Percentiles rank a stretch among this genome's conserved stretches.
Conservation (phyloP, 2,329 filamentous ascomycete genomes). For the Nemania sp. region DNA sequence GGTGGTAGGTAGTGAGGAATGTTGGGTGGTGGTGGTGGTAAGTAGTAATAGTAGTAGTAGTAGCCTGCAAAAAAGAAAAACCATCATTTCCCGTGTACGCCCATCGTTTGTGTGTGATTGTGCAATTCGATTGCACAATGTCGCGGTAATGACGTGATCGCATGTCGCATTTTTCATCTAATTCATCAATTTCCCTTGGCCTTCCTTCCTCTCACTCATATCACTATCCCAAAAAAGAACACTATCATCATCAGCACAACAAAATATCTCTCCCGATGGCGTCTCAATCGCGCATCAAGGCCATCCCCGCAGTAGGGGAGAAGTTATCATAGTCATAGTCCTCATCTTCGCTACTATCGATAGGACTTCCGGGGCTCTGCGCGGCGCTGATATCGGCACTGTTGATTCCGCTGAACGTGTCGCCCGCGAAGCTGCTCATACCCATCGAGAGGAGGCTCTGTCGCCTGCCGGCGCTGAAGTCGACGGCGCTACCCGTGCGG, state of each 20-base stretch:
- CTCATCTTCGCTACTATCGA: conserved; percentile 66
- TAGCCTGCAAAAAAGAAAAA: conserved; percentile 15
- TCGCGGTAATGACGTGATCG: conserved; percentile 50
- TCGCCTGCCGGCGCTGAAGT: conserved; percentile 57
- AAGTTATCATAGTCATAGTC: conserved; percentile 66
- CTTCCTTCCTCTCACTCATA: conserved; percentile 2
- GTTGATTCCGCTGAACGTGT: conserved; percentile 58
- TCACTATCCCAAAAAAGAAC: not conserved
- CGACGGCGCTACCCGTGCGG: conserved; percentile 63
- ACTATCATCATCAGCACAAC: not conserved
- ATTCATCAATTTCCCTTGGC: conserved; percentile 36
- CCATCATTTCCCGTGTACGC: conserved; percentile 17
- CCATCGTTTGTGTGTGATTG: conserved; percentile 29
- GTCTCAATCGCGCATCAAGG: conserved; percentile 47
- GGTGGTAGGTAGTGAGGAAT: not conserved
- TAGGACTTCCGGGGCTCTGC: conserved; percentile 64
- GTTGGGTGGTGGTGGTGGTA: not conserved
- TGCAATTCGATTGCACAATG: conserved; percentile 45
- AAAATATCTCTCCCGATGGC: not conserved
- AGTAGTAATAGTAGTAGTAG: not conserved
- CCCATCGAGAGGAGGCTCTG: conserved; percentile 55
- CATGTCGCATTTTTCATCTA: conserved; percentile 34
- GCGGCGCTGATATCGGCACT: conserved; percentile 63
- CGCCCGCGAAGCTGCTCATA: conserved; percentile 46
- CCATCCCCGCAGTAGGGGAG: conserved; percentile 53